Evolutionary conservation across 2,329 filamentous ascomycete species (phyloP).

Genomic region (Xylariaceae sp.): DNA sequence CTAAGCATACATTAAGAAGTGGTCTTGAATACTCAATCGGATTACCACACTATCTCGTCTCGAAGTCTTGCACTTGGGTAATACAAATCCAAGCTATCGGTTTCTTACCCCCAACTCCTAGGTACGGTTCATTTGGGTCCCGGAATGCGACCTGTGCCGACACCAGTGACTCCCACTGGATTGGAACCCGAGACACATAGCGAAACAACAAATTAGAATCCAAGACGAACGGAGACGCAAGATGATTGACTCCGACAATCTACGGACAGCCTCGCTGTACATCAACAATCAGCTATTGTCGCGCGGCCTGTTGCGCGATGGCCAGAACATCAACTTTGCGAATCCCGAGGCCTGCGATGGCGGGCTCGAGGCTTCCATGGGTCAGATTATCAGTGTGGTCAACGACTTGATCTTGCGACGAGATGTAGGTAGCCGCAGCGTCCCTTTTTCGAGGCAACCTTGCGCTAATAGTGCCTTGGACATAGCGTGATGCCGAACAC

Average conservation of each 20-base stretch:
- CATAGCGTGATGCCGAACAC: constrained; percentile 82
- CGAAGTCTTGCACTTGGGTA: too few relatives aligned
- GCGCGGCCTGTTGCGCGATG: constrained; percentile 63
- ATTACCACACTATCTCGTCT: too few relatives aligned
- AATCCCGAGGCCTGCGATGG: constrained; percentile 63
- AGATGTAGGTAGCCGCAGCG: constrained; percentile 61
- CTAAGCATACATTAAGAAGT: too few relatives aligned
- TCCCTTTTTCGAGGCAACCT: not conserved
- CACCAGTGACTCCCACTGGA: not conserved
- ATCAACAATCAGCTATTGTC: constrained; percentile 71
- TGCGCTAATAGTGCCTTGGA: not conserved
- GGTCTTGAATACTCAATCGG: too few relatives aligned
- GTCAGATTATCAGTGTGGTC: constrained; percentile 84
- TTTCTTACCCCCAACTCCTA: too few relatives aligned
- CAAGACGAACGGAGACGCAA: constrained; percentile 1
- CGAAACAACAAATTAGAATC: not conserved
- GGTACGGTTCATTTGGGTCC: not conserved
- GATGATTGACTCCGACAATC: constrained; percentile 56
- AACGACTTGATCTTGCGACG: constrained; percentile 89
- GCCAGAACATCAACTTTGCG: constrained; percentile 79
- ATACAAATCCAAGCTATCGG: too few relatives aligned
- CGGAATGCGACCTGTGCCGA: constrained; percentile 7
- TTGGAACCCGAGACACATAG: not conserved
- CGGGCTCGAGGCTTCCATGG: constrained; percentile 66
- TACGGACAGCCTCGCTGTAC: constrained; percentile 66